Conservation (phyloP, 768 basidiomycete genomes). For the Lactarius indigo region DNA sequence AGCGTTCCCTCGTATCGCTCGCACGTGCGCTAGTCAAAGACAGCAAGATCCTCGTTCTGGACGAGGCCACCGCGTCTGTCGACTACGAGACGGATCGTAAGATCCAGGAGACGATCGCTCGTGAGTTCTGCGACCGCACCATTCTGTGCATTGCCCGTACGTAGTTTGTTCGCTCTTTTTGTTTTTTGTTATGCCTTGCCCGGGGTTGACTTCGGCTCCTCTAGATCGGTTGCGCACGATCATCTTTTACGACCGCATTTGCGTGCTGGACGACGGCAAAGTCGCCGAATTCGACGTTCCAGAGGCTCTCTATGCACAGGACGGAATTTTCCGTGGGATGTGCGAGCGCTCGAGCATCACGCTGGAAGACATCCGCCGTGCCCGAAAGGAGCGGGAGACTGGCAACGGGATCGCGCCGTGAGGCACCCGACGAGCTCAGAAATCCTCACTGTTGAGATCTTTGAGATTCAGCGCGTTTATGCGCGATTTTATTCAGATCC, state of each 20-base stretch:
- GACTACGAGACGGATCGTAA: slow-evolving; percentile 88
- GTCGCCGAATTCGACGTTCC: slow-evolving; percentile 89
- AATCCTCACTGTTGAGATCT: too few relatives aligned
- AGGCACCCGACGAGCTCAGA: not conserved
- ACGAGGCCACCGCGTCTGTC: slow-evolving; percentile 89
- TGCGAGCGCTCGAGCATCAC: slow-evolving; percentile 79
- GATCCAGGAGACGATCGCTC: slow-evolving; percentile 87
- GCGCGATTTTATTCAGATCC: too few relatives aligned
- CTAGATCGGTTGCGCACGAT: slow-evolving; percentile 83
- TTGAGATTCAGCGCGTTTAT: too few relatives aligned
- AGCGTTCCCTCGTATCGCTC: slow-evolving; percentile 79
- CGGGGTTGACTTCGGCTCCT: not conserved
- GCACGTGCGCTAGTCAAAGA: slow-evolving; percentile 89
- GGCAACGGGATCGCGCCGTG: not conserved
- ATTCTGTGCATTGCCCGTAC: slow-evolving; percentile 83
- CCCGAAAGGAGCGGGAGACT: slow-evolving; percentile 30
- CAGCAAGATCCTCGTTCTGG: slow-evolving; percentile 78
- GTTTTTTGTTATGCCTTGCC: too few relatives aligned
- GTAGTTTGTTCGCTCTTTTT: slow-evolving; percentile 34
- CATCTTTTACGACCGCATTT: slow-evolving; percentile 82
- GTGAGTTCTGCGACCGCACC: slow-evolving; percentile 79
- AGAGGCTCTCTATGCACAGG: slow-evolving; percentile 50
- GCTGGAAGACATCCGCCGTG: slow-evolving; percentile 58
- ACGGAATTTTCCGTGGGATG: slow-evolving; percentile 82
- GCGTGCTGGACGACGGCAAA: slow-evolving; percentile 78